A percentile compares a stretch with the other conserved stretches of the same genome.
phyloP scores from a whole-genome alignment of 2,329 filamentous ascomycete genomes.

The Penicillium sp. region DNA sequence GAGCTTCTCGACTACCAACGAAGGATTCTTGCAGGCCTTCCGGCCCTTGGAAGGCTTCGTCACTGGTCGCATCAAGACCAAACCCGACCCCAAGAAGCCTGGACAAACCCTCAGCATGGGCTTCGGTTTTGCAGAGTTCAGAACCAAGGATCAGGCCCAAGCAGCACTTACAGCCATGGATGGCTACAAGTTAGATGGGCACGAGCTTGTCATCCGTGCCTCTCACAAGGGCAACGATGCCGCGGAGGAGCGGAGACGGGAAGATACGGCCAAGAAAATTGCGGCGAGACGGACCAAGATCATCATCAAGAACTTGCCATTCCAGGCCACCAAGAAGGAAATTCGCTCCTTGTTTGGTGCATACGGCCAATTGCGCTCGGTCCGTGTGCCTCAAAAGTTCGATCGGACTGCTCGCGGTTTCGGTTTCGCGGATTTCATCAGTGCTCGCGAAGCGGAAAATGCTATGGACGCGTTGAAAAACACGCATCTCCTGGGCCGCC shows the following conservation, averaged over 20 bases:
- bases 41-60: conserved; percentile 81
- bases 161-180: conserved; percentile 84
- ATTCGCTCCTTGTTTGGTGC: conserved; percentile 79
- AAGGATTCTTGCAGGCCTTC: conserved; percentile 74
- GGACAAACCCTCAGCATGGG: conserved; percentile 93
- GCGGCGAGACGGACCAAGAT: conserved; percentile 82
- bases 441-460: conserved; percentile 82
- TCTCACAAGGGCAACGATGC: conserved; percentile 87
- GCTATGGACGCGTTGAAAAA: conserved; percentile 88
- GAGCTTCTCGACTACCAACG: conserved; percentile 83
- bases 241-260: conserved; percentile 78
- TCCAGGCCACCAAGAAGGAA: conserved; percentile 92
- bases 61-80: conserved; percentile 87
- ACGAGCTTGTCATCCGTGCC: conserved; percentile 79
- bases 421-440: conserved; percentile 95
- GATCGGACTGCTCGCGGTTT: conserved; percentile 86
- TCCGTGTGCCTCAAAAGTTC: conserved; percentile 94
- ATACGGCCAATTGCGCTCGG: conserved; percentile 88
- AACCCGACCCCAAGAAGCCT: conserved; percentile 85
- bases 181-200: conserved; percentile 79
- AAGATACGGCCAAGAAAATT: conserved; percentile 79
- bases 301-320: conserved; percentile 96
- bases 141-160: conserved; percentile 71
- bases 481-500: conserved; percentile 88
- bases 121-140: conserved; percentile 92